phyloP scores from a whole-genome alignment of 371 early-diverging fungal species.

The Mortierella sp. region DNA sequence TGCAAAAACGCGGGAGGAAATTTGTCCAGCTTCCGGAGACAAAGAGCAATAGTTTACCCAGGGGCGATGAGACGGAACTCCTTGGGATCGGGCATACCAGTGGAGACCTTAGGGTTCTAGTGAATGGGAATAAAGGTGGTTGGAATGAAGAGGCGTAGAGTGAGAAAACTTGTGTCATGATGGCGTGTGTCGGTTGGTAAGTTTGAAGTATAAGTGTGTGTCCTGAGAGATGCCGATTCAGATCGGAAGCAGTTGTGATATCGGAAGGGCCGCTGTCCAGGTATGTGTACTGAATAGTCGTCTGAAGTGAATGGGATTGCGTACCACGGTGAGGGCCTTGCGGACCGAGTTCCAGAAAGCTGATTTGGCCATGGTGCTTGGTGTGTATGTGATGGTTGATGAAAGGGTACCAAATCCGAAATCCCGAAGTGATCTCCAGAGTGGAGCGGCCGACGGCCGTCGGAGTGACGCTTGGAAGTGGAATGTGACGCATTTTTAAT shows the following conservation, averaged over 20 bases:
- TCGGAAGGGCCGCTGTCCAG: neutral
- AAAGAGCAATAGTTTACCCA: constrained; percentile 59
- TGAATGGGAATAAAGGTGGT: neutral
- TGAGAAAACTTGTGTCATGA: constrained; percentile 3
- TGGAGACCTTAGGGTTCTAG: constrained; percentile 73
- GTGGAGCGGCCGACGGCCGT: too few relatives aligned
- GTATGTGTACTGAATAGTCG: neutral
- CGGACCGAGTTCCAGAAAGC: constrained; percentile 60
- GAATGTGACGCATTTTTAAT: neutral
- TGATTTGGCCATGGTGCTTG: constrained; percentile 49
- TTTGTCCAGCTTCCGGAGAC: neutral
- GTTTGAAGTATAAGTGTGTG: neutral
- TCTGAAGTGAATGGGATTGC: neutral
- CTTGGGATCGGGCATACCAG: constrained; percentile 75
- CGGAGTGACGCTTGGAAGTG: constrained; percentile 3
- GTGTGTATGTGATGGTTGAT: constrained; percentile 17
- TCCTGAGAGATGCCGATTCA: neutral
- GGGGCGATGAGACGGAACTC: constrained; percentile 73
- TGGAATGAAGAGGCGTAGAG: neutral
- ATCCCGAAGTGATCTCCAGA: constrained; percentile 15
- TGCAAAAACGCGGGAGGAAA: neutral
- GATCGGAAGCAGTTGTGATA: neutral
- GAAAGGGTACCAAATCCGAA: constrained; percentile 1
- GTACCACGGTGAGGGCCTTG: constrained; percentile 59
- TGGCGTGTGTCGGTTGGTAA: constrained; percentile 2